A percentile compares a stretch with the other conserved stretches of the same genome.
Conservation (phyloP, 2,329 filamentous ascomycete species). For the Aspergillus pseudonomiae region DNA sequence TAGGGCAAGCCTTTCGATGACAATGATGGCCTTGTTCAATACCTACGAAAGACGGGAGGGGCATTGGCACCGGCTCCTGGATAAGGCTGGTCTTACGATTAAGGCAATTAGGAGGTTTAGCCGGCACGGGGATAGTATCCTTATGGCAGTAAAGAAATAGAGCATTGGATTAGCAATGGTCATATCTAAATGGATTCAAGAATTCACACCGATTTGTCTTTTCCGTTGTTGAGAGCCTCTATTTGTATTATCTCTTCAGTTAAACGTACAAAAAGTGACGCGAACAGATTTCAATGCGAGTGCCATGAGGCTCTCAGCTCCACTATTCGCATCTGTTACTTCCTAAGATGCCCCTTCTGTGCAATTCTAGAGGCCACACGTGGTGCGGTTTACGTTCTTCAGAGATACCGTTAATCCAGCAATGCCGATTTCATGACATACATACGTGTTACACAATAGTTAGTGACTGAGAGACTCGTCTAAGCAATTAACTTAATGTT, state of each 20-base stretch:
- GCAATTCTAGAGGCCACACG: no score
- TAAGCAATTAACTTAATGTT: background rate
- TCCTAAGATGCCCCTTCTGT: background rate
- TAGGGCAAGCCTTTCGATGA: background rate
- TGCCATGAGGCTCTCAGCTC: background rate
- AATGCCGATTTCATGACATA: background rate
- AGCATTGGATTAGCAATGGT: background rate
- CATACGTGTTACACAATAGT: background rate
- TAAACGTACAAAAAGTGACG: background rate
- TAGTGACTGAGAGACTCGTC: background rate
- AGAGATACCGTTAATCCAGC: background rate
- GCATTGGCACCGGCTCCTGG: constrained; percentile 2
- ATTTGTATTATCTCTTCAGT: background rate
- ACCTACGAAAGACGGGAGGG: background rate
- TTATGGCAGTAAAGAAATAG: background rate
- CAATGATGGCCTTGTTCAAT: constrained; percentile 4
- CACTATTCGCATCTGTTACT: background rate
- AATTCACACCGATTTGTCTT: background rate
- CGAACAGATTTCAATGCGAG: background rate
- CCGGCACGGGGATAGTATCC: background rate
- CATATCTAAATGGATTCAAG: background rate
- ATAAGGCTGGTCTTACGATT: background rate
- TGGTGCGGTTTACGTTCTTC: background rate
- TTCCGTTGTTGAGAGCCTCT: background rate
- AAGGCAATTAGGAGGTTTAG: background rate